A percentile compares a stretch with the other conserved stretches of the same genome.
Evolutionary conservation across 345 rosid species (phyloP).

Genomic region (Citrus glauca): DNA sequence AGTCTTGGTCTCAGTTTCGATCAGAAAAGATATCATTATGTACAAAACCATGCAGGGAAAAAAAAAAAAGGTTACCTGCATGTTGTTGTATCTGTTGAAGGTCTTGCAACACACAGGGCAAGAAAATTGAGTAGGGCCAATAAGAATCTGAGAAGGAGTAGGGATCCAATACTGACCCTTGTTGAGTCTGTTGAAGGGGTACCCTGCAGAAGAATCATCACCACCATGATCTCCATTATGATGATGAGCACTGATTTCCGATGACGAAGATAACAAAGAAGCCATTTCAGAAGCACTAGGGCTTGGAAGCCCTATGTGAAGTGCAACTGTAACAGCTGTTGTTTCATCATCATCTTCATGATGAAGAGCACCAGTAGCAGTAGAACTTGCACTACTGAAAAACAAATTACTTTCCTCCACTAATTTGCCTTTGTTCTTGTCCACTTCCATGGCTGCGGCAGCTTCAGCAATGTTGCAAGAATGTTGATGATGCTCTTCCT

Average conservation of each 20-base stretch:
- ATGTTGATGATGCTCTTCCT: slow-evolving; percentile 22
- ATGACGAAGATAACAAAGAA: slow-evolving; percentile 52
- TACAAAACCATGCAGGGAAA: too few species aligned
- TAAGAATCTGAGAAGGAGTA: slow-evolving; percentile 94
- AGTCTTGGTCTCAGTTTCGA: slow-evolving; percentile 46
- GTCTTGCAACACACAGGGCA: slow-evolving; percentile 98
- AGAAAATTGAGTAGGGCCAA: slow-evolving; percentile 96
- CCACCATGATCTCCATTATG: slow-evolving; percentile 44
- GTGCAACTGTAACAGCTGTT: slow-evolving; percentile 69
- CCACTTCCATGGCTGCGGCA: slow-evolving; percentile 31
- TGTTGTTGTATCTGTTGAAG: slow-evolving; percentile 97
- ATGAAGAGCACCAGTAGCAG: background rate
- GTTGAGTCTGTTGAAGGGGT: slow-evolving; percentile 63
- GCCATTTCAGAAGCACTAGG: slow-evolving; percentile 83
- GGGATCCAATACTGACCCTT: slow-evolving; percentile 99
- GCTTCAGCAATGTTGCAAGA: slow-evolving; percentile 13
- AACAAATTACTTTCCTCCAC: slow-evolving; percentile 10
- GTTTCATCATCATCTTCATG: slow-evolving; percentile 23
- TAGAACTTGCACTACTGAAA: background rate
- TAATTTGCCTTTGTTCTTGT: slow-evolving; percentile 20
- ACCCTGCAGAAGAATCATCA: slow-evolving; percentile 37
- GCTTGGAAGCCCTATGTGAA: slow-evolving; percentile 90
- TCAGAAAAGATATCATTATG: slow-evolving; percentile 18
- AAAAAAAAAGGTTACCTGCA: slow-evolving; percentile 55
- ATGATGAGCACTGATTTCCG: slow-evolving; percentile 31